Evolutionary conservation across 805 yeast genomes (phyloP).

Genomic region (Candida silvicultrix): DNA sequence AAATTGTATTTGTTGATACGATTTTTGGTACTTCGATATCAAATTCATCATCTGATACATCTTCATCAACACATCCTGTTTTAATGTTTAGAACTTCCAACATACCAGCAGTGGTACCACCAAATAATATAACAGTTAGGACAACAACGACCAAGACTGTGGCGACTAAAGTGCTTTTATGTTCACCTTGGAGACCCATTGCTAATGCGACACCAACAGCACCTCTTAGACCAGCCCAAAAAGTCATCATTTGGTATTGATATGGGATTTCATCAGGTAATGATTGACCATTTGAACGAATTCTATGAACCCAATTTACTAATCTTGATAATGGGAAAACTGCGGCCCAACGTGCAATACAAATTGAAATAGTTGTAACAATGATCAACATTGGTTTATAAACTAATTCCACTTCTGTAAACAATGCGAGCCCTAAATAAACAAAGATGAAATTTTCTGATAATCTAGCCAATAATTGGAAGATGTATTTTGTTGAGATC

Average conservation of each 20-base stretch:
- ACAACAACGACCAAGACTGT: slow-evolving; percentile 97
- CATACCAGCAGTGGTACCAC: slow-evolving; percentile 99
- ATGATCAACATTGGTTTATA: slow-evolving; percentile 92
- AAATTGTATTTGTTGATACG: slow-evolving; percentile 9
- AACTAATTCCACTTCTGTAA: slow-evolving; percentile 93
- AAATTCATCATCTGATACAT: slow-evolving; percentile 88
- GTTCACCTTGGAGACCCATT: slow-evolving; percentile 94
- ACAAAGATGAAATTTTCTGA: slow-evolving; percentile 96
- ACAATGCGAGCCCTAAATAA: slow-evolving; percentile 86
- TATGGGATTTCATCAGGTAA: slow-evolving; percentile 87
- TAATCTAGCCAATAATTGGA: slow-evolving; percentile 89
- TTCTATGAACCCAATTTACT: slow-evolving; percentile 70
- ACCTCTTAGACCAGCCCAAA: slow-evolving; percentile 99
- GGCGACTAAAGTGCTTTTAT: slow-evolving; percentile 81
- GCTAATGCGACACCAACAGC: slow-evolving; percentile 99
- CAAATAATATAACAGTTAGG: slow-evolving; percentile 89
- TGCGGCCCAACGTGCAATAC: slow-evolving; percentile 95
- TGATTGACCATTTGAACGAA: slow-evolving; percentile 44
- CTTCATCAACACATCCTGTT: slow-evolving; percentile 83
- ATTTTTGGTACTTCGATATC: slow-evolving; percentile 71
- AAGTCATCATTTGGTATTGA: slow-evolving; percentile 96
- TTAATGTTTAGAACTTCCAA: slow-evolving; percentile 88
- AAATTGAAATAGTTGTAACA: slow-evolving; percentile 82
- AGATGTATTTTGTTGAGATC: slow-evolving; percentile 90
- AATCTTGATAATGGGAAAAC: slow-evolving; percentile 89